These are phyloP conservation scores for Wickerhamomyces sp. DNA, from an alignment of 1,139 yeast genomes.

Conservation along the genomic window DNA sequence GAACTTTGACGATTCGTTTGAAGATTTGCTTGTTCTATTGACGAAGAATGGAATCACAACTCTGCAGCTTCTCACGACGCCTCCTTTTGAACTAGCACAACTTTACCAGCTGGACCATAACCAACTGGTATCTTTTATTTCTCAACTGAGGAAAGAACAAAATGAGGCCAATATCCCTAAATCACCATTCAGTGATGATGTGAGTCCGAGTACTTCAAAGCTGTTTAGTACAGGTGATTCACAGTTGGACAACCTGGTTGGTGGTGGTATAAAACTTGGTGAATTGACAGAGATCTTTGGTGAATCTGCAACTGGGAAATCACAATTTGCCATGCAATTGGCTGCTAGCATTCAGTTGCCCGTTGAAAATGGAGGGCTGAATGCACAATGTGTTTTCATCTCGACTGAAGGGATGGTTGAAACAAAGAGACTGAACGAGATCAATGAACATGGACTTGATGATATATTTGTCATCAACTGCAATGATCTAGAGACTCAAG, in stretches of 20 bases:
- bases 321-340: slow-evolving; percentile 68
- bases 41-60: slow-evolving; percentile 30
- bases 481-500: slow-evolving; percentile 66
- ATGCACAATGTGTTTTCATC: slow-evolving; percentile 45
- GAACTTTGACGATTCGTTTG: slow-evolving; percentile 28
- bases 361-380: slow-evolving; percentile 40
- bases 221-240: slow-evolving; percentile 57
- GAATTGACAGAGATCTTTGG: slow-evolving; percentile 79
- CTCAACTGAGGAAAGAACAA: slow-evolving; percentile 21
- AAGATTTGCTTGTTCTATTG: slow-evolving; percentile 24
- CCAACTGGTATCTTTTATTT: slow-evolving; percentile 42
- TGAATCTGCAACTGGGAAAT: slow-evolving; percentile 80
- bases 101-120: slow-evolving; percentile 27
- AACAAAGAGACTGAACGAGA: slow-evolving; percentile 49
- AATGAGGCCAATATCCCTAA: slow-evolving; percentile 1
- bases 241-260: slow-evolving; percentile 48
- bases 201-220: not conserved
- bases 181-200: not conserved
- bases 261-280: slow-evolving; percentile 69
- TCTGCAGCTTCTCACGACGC: slow-evolving; percentile 37
- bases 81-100: slow-evolving; percentile 40
- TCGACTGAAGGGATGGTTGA: slow-evolving; percentile 76
- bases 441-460: slow-evolving; percentile 28
- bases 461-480: slow-evolving; percentile 61
- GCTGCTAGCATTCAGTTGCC: slow-evolving; percentile 54